Conservation (phyloP, 2,329 filamentous ascomycete genomes). For the Sarocladiaceae sp. region DNA sequence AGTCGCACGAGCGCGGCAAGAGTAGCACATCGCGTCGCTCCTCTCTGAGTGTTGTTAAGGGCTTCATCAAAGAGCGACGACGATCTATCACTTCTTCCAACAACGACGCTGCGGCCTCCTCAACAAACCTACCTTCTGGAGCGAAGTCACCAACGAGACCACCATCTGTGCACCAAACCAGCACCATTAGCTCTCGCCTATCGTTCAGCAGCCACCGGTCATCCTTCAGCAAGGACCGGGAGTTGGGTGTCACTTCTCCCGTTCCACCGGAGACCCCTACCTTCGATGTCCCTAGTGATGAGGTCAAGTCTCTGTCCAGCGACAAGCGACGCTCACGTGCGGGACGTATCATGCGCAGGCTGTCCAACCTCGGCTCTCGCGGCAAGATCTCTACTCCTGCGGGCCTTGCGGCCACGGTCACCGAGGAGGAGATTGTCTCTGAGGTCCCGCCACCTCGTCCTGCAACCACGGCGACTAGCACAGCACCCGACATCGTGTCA, state of each 20-base stretch:
- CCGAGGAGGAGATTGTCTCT: constrained; percentile 7
- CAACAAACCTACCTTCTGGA: constrained; percentile 28
- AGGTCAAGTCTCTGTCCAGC: constrained; percentile 6
- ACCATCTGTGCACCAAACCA: constrained; percentile 38
- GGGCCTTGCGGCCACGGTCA: constrained; percentile 36
- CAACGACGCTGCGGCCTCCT: constrained; percentile 31
- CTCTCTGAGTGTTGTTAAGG: constrained; percentile 53
- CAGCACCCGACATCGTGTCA: constrained; percentile 39
- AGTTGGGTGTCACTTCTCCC: constrained; percentile 12
- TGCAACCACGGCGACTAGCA: background rate
- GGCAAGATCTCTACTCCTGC: constrained; percentile 17
- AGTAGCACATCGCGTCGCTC: constrained; percentile 43
- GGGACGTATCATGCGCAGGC: constrained; percentile 52
- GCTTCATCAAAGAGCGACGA: constrained; percentile 55
- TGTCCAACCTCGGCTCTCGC: constrained; percentile 29
- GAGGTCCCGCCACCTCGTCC: constrained; percentile 11
- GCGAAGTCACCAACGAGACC: constrained; percentile 33
- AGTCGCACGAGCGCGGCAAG: constrained; percentile 27
- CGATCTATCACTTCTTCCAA: constrained; percentile 43
- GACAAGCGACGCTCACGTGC: constrained; percentile 29
- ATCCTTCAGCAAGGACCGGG: constrained; percentile 31
- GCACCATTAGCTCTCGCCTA: constrained; percentile 40
- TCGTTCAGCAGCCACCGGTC: constrained; percentile 49
- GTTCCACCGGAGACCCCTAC: constrained; percentile 33
- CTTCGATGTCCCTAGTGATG: constrained; percentile 15